A percentile compares a stretch with the other conserved stretches of the same genome.
These are phyloP conservation scores for Microglena sp. DNA, from an alignment of 139 green algal species.

Conservation along the genomic window DNA sequence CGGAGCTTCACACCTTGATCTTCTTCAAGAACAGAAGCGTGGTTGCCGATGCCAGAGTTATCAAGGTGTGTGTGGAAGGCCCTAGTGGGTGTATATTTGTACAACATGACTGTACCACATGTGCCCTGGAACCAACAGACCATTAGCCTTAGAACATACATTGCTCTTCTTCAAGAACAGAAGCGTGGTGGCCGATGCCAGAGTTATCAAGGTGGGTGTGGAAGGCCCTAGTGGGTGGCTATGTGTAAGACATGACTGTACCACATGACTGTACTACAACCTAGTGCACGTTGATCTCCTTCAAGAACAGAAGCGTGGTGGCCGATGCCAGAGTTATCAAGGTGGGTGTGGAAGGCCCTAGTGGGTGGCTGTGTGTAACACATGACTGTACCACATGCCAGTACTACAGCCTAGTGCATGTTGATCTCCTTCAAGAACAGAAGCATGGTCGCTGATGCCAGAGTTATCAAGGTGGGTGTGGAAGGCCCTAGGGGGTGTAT, in stretches of 20 bases:
- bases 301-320: conserved; percentile 47
- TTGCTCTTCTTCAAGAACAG: conserved; percentile 87
- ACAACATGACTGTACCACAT: not conserved
- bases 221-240: conserved; percentile 2
- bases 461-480: conserved; percentile 58
- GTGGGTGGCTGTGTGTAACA: not conserved
- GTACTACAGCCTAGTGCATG: too few species aligned
- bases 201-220: conserved; percentile 58
- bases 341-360: conserved; percentile 26
- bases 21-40: conserved; percentile 73
- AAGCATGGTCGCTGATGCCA: conserved; percentile 56
- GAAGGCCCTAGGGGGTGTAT: conserved; percentile 2
- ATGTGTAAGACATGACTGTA: not conserved
- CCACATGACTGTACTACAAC: not conserved
- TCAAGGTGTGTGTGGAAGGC: conserved; percentile 40
- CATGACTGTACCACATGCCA: not conserved
- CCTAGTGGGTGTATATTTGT: not conserved
- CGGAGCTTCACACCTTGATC: conserved; percentile 95
- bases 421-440: conserved; percentile 87
- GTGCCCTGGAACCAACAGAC: too few species aligned
- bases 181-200: conserved; percentile 56
- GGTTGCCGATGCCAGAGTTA: conserved; percentile 68
- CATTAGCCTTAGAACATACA: too few species aligned
- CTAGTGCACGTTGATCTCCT: conserved; percentile 98
- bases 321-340: conserved; percentile 72